These are phyloP conservation scores for Aechmea fasciata DNA, from an alignment of 176 grass and related monocot genomes.

Conservation along the genomic window DNA sequence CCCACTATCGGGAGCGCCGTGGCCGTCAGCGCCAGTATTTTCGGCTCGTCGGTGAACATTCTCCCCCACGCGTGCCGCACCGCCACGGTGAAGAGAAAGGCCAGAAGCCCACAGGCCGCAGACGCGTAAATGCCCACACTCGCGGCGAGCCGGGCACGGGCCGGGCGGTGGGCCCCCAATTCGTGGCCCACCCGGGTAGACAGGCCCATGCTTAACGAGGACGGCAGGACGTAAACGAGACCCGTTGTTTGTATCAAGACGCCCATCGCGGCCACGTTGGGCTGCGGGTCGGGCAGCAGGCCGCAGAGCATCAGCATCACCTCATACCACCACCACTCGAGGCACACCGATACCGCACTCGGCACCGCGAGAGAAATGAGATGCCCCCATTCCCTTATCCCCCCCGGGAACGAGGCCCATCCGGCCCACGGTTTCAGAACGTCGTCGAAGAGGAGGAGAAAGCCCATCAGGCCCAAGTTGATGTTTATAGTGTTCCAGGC, in stretches of 20 bases:
- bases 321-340: constrained; percentile 27
- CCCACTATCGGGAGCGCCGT: constrained; percentile 12
- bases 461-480: constrained; percentile 5
- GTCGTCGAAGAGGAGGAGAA: neutral
- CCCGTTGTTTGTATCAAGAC: constrained; percentile 15
- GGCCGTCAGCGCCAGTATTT: constrained; percentile 1
- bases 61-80: constrained; percentile 1
- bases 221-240: constrained; percentile 14
- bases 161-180: constrained; percentile 2
- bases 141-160: neutral
- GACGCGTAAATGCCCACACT: neutral
- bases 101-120: neutral
- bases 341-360: constrained; percentile 9
- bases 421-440: constrained; percentile 8
- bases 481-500: constrained; percentile 10
- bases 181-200: constrained; percentile 17
- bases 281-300: constrained; percentile 3
- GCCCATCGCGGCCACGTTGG: constrained; percentile 17
- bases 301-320: constrained; percentile 15
- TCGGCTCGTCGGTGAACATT: constrained; percentile 9
- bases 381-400: neutral
- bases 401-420: neutral
- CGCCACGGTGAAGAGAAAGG: constrained; percentile 1
- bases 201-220: constrained; percentile 13
- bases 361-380: constrained; percentile 6